These are phyloP conservation scores for Auricularia cornea DNA, from an alignment of 768 basidiomycete species.

Conservation along the genomic window DNA sequence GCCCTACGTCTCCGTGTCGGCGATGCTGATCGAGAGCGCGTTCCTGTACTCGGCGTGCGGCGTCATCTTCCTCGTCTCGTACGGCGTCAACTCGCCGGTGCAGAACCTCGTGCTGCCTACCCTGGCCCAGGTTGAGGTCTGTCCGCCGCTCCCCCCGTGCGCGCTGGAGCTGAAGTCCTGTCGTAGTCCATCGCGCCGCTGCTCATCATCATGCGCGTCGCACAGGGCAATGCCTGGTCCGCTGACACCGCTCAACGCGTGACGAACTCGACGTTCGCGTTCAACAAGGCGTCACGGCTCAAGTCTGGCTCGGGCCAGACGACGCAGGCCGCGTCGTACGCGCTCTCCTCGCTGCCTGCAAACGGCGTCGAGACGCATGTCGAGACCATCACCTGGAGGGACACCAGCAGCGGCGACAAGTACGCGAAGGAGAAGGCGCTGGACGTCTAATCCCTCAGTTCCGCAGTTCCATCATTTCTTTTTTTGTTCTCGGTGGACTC, in stretches of 20 bases:
- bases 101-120: slow-evolving; percentile 26
- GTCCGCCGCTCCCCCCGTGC: too few relatives aligned
- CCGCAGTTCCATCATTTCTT: too few relatives aligned
- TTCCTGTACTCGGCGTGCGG: slow-evolving; percentile 19
- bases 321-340: too few relatives aligned
- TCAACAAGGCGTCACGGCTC: not conserved
- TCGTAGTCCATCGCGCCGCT: slow-evolving; percentile 27
- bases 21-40: slow-evolving; percentile 32
- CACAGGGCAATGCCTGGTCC: slow-evolving; percentile 16
- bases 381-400: too few relatives aligned
- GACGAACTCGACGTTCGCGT: not conserved
- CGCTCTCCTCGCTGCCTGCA: too few relatives aligned
- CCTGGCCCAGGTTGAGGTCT: slow-evolving; percentile 22
- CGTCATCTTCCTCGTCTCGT: slow-evolving; percentile 25
- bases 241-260: not conserved
- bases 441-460: too few relatives aligned
- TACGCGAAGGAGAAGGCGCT: too few relatives aligned
- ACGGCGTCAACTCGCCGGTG: slow-evolving; percentile 18
- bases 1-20: slow-evolving; percentile 20
- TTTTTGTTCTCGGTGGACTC: too few relatives aligned
- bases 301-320: too few relatives aligned
- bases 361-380: too few relatives aligned
- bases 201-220: slow-evolving; percentile 30
- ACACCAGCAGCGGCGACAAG: too few relatives aligned
- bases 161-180: too few relatives aligned